Base-by-base conservation (phyloP, 257 asterid species). In the Phtheirospermum japonicum region DNA sequence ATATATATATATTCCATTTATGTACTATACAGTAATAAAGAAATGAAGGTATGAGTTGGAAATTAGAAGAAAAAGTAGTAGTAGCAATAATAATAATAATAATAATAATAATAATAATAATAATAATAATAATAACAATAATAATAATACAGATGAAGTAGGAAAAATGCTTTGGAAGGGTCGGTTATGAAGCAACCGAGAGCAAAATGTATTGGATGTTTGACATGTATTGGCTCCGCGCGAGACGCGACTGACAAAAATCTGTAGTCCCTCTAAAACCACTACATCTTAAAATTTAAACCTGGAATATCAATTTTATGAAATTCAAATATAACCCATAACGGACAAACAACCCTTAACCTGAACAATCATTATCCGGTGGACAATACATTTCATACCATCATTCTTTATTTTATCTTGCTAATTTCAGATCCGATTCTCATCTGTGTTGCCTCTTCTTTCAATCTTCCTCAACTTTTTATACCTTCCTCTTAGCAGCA, bases 341-440 rank as follows among this genome's bases (percentile, higher is more conserved):
- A 9, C 14, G 57, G 28, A 50, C 16, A 20, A 19, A 50, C 7
- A 18, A 10, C 32, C 31, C n/a, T 50, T 50, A 50, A 50, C 56
- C n/a, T 50, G 56, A 40, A 9, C 5, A 11, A 17, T 50, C 4
- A 13, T 50, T 50, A 50, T 50, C 31, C 30, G 6, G 13, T 49
- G 28, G 56, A 49, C 18, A 18, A 16, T 49, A 49, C 13, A 49
- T 17, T 17, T 49, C n/a, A 49, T 45, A 50, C 32, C 56, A 19
- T 50, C 31, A 8, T 50, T 14, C 23, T 16, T 45, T 45, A n/a
- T 18, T 50, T 50, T 4, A 50, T 50, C 17, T 19, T 18, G 28
- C 31, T 50, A 50, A 50, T 45, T 45, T 45, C 56, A 20, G 56
- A 50, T 50, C 56, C 56, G 18, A 19, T 50, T 50, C 56, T 50